Evolutionary conservation across 2,329 filamentous ascomycete genomes (phyloP).

Genomic region (Purpureocillium lavendulum): DNA sequence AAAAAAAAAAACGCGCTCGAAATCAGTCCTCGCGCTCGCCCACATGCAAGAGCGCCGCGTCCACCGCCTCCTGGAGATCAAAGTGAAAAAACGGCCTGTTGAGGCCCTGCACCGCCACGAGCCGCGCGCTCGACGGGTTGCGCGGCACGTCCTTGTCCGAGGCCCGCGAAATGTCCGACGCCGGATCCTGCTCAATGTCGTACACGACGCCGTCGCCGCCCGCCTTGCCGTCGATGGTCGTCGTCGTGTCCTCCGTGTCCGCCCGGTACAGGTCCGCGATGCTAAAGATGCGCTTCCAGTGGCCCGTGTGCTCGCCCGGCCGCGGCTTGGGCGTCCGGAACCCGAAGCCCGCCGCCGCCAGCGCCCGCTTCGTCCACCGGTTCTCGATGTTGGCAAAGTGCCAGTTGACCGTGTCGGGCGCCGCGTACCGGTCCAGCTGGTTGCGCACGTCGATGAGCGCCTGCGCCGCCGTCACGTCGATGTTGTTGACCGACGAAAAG

Average conservation of each 20-base stretch:
- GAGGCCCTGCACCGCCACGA: conserved; percentile 33
- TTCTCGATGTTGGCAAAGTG: conserved; percentile 45
- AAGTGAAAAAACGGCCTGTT: conserved; percentile 46
- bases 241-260: conserved; percentile 48
- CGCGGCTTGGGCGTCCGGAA: conserved; percentile 22
- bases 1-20: too few relatives aligned
- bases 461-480: conserved; percentile 48
- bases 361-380: conserved; percentile 47
- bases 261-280: conserved; percentile 77
- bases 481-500: conserved; percentile 44
- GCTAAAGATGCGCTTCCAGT: conserved; percentile 75
- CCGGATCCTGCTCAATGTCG: conserved; percentile 19
- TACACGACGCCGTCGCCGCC: conserved; percentile 9
- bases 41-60: conserved; percentile 31
- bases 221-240: conserved; percentile 53
- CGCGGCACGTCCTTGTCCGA: conserved; percentile 19
- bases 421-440: conserved; percentile 42
- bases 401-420: conserved; percentile 36
- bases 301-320: conserved; percentile 12
- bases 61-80: conserved; percentile 39
- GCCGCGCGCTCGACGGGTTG: conserved; percentile 17
- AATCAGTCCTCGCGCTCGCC: conserved; percentile 11
- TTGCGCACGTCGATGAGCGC: conserved; percentile 45
- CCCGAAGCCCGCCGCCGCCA: conserved; percentile 46
- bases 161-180: conserved; percentile 10